Conservation (phyloP, 306 rosid species). For the Vigna reflexopilosa region DNA sequence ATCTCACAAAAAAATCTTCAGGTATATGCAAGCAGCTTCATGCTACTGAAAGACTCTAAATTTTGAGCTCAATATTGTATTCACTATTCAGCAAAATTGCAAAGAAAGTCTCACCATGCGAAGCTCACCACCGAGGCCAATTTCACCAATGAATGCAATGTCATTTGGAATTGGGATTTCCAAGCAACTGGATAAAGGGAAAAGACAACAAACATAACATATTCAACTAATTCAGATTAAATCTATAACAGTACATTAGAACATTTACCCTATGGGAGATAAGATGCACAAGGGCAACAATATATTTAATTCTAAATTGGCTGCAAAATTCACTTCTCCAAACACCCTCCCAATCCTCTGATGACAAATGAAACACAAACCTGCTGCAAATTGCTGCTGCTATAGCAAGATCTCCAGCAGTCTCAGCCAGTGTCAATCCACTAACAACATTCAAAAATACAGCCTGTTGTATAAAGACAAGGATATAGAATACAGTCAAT, state of each 20-base stretch:
- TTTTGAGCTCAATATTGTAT: neutral
- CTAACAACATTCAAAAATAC: conserved; percentile 86
- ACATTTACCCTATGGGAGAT: neutral
- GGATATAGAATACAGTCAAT: conserved; percentile 1
- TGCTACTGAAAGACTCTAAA: neutral
- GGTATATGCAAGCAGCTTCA: neutral
- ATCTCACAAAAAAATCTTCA: neutral
- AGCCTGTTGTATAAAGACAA: conserved; percentile 55
- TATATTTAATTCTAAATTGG: neutral
- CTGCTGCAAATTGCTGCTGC: conserved; percentile 99
- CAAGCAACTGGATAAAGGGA: conserved; percentile 66
- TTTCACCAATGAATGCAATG: conserved; percentile 92
- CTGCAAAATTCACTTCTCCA: conserved; percentile 12
- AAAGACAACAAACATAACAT: conserved; percentile 8
- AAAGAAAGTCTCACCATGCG: conserved; percentile 68
- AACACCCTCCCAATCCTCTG: conserved; percentile 9
- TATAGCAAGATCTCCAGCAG: conserved; percentile 96
- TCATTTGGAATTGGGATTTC: conserved; percentile 82
- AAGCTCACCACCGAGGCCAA: conserved; percentile 94
- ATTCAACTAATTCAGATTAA: conserved; percentile 2
- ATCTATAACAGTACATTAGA: neutral
- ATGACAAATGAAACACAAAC: conserved; percentile 43
- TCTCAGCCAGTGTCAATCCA: conserved; percentile 74
- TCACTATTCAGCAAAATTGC: neutral
- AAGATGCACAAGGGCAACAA: neutral